Conservation (phyloP, 2,329 filamentous ascomycete species). For the Epichloe elymi region DNA sequence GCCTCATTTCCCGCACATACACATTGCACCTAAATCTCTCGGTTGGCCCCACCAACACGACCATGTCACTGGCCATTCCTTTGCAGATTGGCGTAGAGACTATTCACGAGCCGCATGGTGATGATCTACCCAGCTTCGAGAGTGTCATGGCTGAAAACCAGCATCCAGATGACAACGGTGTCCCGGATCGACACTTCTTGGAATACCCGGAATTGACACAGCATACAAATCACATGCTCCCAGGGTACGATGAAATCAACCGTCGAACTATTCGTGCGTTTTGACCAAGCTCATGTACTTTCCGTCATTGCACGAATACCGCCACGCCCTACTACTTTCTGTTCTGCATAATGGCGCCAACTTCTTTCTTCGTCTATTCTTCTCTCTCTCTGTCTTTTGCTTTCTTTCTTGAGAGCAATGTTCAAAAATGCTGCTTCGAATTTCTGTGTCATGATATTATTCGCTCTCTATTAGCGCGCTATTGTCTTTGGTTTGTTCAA, state of each 20-base stretch:
- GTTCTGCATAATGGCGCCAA: not conserved
- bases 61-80: conserved; percentile 32
- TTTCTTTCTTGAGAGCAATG: too few relatives aligned
- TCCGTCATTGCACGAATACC: not conserved
- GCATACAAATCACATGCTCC: conserved; percentile 22
- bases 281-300: not conserved
- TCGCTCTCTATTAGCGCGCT: too few relatives aligned
- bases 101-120: conserved; percentile 17
- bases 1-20: conserved; percentile 43
- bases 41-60: conserved; percentile 28
- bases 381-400: too few relatives aligned
- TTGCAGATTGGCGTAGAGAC: conserved; percentile 37
- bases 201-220: conserved; percentile 20
- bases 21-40: conserved; percentile 33
- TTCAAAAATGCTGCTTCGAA: too few relatives aligned
- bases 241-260: conserved; percentile 24
- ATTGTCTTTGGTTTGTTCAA: not conserved
- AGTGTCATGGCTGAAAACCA: conserved; percentile 27
- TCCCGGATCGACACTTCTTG: conserved; percentile 28
- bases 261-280: conserved; percentile 12
- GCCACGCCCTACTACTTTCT: not conserved
- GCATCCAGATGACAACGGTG: conserved; percentile 30
- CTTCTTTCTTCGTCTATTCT: not conserved
- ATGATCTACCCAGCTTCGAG: conserved; percentile 36
- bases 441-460: too few relatives aligned